Evolutionary conservation across 306 rosid genomes (phyloP).

Genomic region (Albizia julibrissin): DNA sequence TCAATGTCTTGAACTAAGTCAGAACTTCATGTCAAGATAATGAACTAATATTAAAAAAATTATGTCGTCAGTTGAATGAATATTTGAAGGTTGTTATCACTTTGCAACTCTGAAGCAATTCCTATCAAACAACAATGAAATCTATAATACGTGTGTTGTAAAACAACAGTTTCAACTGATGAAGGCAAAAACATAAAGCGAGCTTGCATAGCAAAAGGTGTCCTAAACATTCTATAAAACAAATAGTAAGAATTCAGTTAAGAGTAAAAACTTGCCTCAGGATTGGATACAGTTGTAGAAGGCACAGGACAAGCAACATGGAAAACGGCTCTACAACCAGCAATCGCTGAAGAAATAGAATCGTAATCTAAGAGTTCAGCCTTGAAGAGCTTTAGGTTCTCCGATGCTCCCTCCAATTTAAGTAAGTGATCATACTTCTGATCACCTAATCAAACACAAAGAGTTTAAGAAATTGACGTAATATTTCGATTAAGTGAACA

Average conservation of each 20-base stretch:
- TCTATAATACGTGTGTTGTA: neutral
- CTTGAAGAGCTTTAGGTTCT: conserved; percentile 8
- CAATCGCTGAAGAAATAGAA: conserved; percentile 41
- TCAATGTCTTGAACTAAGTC: neutral
- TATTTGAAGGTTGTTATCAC: neutral
- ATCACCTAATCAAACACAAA: conserved; percentile 29
- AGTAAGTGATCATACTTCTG: conserved; percentile 44
- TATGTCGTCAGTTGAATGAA: neutral
- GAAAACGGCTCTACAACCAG: conserved; percentile 52
- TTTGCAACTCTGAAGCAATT: neutral
- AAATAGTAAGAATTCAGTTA: neutral
- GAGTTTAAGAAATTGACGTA: neutral
- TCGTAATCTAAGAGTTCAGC: conserved; percentile 44
- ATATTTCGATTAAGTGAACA: no score
- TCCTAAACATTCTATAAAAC: neutral
- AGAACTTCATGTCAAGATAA: neutral
- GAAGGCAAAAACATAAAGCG: neutral
- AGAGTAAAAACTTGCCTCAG: conserved; percentile 31
- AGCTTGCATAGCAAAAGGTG: neutral
- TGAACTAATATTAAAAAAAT: neutral
- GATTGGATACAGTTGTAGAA: conserved; percentile 31
- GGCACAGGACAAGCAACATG: conserved; percentile 65
- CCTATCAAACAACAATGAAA: neutral
- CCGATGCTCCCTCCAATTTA: conserved; percentile 38
- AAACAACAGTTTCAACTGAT: neutral